These are phyloP conservation scores for Carallia pectinifolia DNA, from an alignment of 345 rosid genomes.

Conservation along the genomic window DNA sequence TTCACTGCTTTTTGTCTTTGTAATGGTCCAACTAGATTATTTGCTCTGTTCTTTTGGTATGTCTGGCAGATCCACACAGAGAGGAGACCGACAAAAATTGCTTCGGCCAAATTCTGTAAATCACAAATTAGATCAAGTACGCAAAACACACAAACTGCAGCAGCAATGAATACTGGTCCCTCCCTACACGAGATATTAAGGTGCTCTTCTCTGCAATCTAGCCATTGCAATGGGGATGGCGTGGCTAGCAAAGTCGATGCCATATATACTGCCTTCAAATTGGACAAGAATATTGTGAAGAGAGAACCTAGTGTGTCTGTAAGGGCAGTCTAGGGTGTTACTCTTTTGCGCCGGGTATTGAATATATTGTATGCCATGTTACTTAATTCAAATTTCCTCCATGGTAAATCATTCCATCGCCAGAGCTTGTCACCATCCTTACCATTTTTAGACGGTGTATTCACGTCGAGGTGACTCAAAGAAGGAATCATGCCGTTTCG, in stretches of 20 bases:
- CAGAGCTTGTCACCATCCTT: too few species aligned
- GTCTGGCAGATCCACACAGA: slow-evolving; percentile 52
- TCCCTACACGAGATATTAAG: slow-evolving; percentile 64
- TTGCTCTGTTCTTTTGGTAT: background rate
- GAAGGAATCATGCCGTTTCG: too few species aligned
- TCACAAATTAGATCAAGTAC: slow-evolving; percentile 50
- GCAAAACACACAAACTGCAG: slow-evolving; percentile 28
- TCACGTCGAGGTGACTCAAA: too few species aligned
- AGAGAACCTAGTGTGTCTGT: slow-evolving; percentile 14
- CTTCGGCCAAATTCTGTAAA: slow-evolving; percentile 52
- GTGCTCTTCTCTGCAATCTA: slow-evolving; percentile 49
- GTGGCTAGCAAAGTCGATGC: slow-evolving; percentile 51
- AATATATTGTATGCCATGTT: background rate
- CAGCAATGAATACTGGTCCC: slow-evolving; percentile 41
- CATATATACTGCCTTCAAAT: slow-evolving; percentile 73
- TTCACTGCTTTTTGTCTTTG: background rate
- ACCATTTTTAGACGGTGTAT: too few species aligned
- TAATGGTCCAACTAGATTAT: background rate
- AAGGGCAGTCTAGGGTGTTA: slow-evolving; percentile 1
- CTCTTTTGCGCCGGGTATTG: background rate
- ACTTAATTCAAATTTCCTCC: background rate
- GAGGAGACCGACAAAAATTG: slow-evolving; percentile 42
- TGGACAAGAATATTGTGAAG: slow-evolving; percentile 49
- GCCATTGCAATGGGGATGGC: slow-evolving; percentile 29
- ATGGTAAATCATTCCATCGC: background rate